Evolutionary conservation across 1,139 yeast species (phyloP).

Genomic region (Pichia sp.): DNA sequence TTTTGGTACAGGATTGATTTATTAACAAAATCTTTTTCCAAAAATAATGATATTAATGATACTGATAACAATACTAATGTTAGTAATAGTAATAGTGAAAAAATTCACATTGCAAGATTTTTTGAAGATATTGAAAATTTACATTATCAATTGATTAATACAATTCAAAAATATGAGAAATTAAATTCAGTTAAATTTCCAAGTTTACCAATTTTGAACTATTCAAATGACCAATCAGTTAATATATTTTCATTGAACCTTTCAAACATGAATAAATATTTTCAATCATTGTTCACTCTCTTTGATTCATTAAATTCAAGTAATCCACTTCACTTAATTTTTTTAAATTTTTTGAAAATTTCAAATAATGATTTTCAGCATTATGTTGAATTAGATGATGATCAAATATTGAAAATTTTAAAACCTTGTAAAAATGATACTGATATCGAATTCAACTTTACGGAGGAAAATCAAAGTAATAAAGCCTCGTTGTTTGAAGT

Average conservation of each 20-base stretch:
- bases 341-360: slow-evolving; percentile 7
- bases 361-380: slow-evolving; percentile 13
- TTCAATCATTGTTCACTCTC: slow-evolving; percentile 12
- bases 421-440: slow-evolving; percentile 3
- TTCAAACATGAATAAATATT: slow-evolving; percentile 27
- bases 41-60: background rate
- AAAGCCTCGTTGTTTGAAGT: background rate
- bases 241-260: slow-evolving; percentile 25
- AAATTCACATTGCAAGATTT: slow-evolving; percentile 42
- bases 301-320: background rate
- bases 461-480: background rate
- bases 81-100: background rate
- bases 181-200: slow-evolving; percentile 24
- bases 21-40: slow-evolving; percentile 26
- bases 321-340: background rate
- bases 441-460: background rate
- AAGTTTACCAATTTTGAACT: slow-evolving; percentile 26
- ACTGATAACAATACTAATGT: background rate
- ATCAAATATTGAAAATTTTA: slow-evolving; percentile 12
- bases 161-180: background rate
- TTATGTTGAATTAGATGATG: slow-evolving; percentile 11
- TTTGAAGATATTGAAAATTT: slow-evolving; percentile 58
- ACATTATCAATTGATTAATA: slow-evolving; percentile 26
- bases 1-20: slow-evolving; percentile 56
- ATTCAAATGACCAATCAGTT: slow-evolving; percentile 10